These are phyloP conservation scores for Fusarium sacchari DNA, from an alignment of 2,329 filamentous ascomycete species.

Conservation along the genomic window DNA sequence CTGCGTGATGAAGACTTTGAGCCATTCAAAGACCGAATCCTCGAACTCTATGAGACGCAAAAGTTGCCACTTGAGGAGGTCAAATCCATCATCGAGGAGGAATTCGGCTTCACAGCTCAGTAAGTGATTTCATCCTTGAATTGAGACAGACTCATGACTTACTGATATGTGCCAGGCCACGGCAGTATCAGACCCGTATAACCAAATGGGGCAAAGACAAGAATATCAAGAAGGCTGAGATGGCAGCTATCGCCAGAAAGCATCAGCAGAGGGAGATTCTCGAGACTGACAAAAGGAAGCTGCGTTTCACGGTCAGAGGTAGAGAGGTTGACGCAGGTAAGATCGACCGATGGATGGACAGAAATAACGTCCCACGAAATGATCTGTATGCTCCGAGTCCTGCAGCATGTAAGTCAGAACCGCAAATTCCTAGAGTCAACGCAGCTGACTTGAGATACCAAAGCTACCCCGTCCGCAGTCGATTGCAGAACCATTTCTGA, in stretches of 20 bases:
- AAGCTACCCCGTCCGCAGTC: constrained; percentile 4
- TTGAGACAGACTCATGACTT: not conserved
- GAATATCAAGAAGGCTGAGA: not conserved
- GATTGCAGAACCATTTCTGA: not conserved
- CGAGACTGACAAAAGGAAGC: not conserved
- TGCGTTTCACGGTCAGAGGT: not conserved
- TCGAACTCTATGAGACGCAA: not conserved
- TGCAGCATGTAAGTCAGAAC: not conserved
- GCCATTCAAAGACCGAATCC: not conserved
- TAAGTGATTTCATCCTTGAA: not conserved
- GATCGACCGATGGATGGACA: constrained; percentile 3
- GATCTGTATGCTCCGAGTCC: not conserved
- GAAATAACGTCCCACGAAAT: not conserved
- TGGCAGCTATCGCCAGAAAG: not conserved
- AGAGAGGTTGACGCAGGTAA: not conserved
- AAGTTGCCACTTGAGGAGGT: not conserved
- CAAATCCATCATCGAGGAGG: not conserved
- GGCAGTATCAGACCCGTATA: not conserved
- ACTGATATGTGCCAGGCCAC: not conserved
- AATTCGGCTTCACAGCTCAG: not conserved
- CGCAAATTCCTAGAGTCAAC: fast-evolving
- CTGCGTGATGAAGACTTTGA: not conserved
- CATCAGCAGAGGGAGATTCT: not conserved
- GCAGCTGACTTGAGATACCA: fast-evolving
- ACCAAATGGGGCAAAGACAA: constrained; percentile 1